Percentiles rank a stretch among this genome's conserved stretches.
Conservation (phyloP, 2,329 filamentous ascomycete species). For the Coniochaeta sp. region DNA sequence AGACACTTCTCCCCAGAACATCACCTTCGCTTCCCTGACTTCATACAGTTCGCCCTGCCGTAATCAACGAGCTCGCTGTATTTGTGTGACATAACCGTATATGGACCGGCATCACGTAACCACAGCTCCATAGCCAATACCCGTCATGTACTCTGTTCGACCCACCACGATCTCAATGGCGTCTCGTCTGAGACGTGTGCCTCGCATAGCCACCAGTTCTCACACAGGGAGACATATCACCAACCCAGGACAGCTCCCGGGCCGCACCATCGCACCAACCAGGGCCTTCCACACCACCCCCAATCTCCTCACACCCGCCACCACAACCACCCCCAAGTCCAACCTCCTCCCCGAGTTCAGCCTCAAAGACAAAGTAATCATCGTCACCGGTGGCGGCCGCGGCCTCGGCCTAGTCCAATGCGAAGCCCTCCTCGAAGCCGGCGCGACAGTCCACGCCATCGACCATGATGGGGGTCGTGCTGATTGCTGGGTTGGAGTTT, state of each 20-base stretch:
- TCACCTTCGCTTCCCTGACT: no score
- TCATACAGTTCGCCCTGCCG: no score
- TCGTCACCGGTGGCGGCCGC: conserved; percentile 70
- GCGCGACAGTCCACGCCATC: conserved; percentile 63
- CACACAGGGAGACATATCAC: neutral
- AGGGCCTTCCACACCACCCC: conserved; percentile 9
- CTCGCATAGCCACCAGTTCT: neutral
- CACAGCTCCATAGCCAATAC: neutral
- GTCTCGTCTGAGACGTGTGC: neutral
- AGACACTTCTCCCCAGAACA: no score
- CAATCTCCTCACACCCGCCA: neutral
- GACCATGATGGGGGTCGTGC: conserved; percentile 42
- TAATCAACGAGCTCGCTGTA: neutral
- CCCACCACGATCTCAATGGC: neutral
- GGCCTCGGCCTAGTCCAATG: conserved; percentile 73
- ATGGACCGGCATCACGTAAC: neutral
- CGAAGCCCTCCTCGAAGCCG: conserved; percentile 73
- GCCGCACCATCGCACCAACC: neutral
- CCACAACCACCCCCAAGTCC: neutral
- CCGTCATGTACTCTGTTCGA: neutral
- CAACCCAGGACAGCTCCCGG: neutral
- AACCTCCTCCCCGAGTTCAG: conserved; percentile 64
- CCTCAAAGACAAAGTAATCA: conserved; percentile 64
- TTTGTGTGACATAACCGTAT: neutral
- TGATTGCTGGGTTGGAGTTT: neutral